Base-by-base conservation (phyloP, 768 basidiomycete genomes). In the Amanita pseudoporphyria region DNA sequence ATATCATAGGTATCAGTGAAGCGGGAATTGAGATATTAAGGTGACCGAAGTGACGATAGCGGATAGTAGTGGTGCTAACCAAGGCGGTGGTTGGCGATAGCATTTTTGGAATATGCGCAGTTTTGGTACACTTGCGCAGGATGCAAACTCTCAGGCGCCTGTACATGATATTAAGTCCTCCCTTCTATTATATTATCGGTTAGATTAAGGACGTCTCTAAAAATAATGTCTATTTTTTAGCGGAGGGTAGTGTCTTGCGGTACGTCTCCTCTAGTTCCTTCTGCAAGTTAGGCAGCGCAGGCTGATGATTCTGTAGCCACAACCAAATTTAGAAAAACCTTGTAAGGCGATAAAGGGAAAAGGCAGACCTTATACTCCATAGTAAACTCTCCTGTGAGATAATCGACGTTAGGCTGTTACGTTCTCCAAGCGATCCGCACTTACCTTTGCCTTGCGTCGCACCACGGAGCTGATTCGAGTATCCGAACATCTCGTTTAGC, bases 401-500 rank as follows among this genome's bases (percentile, higher is more conserved):
- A 31, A 7, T 28, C 47, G 33, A 45, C 30, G 21, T 33, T 12
- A 45, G 33, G 31, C 14, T 44, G 35, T 40, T 26, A 5, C 6
- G 26, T 19, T 42, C 28, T 32, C 46, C 53, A n/a, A 21, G 32
- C 13, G n/a, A 24, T 24, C 32, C 10, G 14, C 19, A 6, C 40
- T 24, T 49, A 65, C 79, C 93, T 72, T 99, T 98, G 60, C 95
- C 96, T 68, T 98, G 96, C 0, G 96, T 99, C 51, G 80, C 82
- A 3, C 95, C 95, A 51, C 95, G 81, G 39, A 98, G 73, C 57
- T 91, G 87, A 58, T 83, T 90, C 32, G 93, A 94, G 64, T 97
- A 97, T 14, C 91, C 89, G 62, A 99, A 99, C 95, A 98, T 98
- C 58, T 98, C 95, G 64, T 92, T 96, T 66, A 99, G 65, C 6